A percentile compares a stretch with the other conserved stretches of the same genome.
Conservation (phyloP, 1,284 basidiomycete species). For the Heterobasidion occidentale region DNA sequence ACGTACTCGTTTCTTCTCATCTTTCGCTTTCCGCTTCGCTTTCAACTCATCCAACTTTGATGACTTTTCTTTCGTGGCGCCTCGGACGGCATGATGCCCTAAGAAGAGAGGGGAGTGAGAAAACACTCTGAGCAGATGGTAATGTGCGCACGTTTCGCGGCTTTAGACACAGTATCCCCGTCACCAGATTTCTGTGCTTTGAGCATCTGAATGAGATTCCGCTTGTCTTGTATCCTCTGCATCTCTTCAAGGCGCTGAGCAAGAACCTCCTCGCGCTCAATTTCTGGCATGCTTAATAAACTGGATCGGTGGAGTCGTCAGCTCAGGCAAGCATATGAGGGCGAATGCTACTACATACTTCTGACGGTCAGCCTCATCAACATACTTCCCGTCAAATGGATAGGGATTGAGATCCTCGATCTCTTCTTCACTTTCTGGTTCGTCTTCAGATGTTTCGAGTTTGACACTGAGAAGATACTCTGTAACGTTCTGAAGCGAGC, state of each 20-base stretch:
- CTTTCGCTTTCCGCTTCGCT: slow-evolving; percentile 74
- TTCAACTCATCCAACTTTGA: slow-evolving; percentile 78
- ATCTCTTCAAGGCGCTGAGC: slow-evolving; percentile 76
- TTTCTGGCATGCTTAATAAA: slow-evolving; percentile 73
- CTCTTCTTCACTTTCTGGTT: slow-evolving; percentile 54
- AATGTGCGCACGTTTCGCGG: slow-evolving; percentile 57
- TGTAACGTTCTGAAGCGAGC: slow-evolving; percentile 15
- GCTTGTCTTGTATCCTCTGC: slow-evolving; percentile 68
- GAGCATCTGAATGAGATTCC: slow-evolving; percentile 71
- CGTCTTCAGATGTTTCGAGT: slow-evolving; percentile 37
- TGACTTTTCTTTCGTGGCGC: slow-evolving; percentile 78
- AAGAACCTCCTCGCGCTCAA: slow-evolving; percentile 84
- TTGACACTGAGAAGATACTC: slow-evolving; percentile 5
- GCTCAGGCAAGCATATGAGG: slow-evolving; percentile 4
- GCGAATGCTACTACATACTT: slow-evolving; percentile 39
- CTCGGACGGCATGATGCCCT: slow-evolving; percentile 73
- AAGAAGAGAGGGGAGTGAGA: slow-evolving; percentile 2
- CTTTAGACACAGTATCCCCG: slow-evolving; percentile 57
- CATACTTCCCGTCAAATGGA: slow-evolving; percentile 87
- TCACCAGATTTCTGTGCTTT: slow-evolving; percentile 48
- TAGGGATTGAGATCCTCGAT: slow-evolving; percentile 55
- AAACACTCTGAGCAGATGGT: slow-evolving; percentile 5
- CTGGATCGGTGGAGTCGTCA: slow-evolving; percentile 29
- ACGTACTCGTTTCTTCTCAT: slow-evolving; percentile 64
- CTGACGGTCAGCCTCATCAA: slow-evolving; percentile 76